These are phyloP conservation scores for Sindora glabra DNA, from an alignment of 306 rosid species.

Conservation along the genomic window DNA sequence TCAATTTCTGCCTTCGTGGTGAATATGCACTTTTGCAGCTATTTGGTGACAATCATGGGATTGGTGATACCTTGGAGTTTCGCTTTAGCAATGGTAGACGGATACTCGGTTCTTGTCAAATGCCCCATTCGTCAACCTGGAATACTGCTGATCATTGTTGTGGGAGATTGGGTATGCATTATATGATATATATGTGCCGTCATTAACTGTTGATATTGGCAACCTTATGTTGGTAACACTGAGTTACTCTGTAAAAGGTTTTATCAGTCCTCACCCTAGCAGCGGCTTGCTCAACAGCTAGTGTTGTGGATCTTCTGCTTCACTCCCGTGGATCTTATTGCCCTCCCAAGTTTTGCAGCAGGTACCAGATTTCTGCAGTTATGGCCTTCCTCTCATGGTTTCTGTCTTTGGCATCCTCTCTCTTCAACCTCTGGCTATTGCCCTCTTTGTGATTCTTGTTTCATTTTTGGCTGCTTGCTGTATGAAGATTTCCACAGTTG, in stretches of 20 bases:
- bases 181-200: constrained; percentile 4
- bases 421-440: constrained; percentile 72
- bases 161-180: constrained; percentile 75
- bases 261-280: constrained; percentile 67
- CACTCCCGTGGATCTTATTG: constrained; percentile 34
- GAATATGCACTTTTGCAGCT: constrained; percentile 33
- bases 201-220: background rate
- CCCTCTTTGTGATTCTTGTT: constrained; percentile 45
- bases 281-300: constrained; percentile 71
- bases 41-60: constrained; percentile 80
- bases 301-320: constrained; percentile 63
- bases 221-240: constrained; percentile 1
- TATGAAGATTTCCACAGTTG: no score
- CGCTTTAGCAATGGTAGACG: constrained; percentile 81
- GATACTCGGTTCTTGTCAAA: constrained; percentile 61
- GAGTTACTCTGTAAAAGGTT: constrained; percentile 29
- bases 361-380: constrained; percentile 60
- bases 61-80: constrained; percentile 90
- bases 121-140: constrained; percentile 72
- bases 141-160: constrained; percentile 48
- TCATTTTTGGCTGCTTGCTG: background rate
- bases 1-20: background rate
- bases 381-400: constrained; percentile 79
- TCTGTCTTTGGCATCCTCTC: constrained; percentile 52
- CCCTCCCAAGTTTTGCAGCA: constrained; percentile 46